A percentile compares a stretch with the other conserved stretches of the same genome.
These are phyloP conservation scores for Przewalskia tangutica DNA, from an alignment of 257 asterid species.

Conservation along the genomic window DNA sequence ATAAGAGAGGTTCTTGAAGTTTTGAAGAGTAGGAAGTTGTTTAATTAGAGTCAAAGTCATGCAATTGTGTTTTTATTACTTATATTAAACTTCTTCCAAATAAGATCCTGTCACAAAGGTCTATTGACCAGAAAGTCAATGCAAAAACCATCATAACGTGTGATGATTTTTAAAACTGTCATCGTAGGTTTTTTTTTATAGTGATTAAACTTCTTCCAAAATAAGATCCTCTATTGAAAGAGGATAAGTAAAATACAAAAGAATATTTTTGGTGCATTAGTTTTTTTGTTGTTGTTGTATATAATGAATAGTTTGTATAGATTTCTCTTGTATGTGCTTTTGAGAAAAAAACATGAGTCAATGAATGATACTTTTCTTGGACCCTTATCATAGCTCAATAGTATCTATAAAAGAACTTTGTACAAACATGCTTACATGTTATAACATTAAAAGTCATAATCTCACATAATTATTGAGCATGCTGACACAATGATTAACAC, in stretches of 20 bases:
- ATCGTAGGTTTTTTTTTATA: too few relatives aligned
- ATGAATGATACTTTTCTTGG: too few relatives aligned
- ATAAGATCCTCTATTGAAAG: neutral
- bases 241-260: neutral
- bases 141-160: too few relatives aligned
- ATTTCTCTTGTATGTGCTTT: neutral
- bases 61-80: neutral
- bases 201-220: neutral
- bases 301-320: neutral
- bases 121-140: too few relatives aligned
- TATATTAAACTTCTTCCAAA: neutral
- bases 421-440: too few relatives aligned
- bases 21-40: neutral
- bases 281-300: too few relatives aligned
- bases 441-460: too few relatives aligned
- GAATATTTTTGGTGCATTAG: neutral
- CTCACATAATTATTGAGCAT: too few relatives aligned
- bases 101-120: too few relatives aligned
- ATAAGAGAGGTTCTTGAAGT: neutral
- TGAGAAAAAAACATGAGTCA: neutral
- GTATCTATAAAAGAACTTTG: too few relatives aligned
- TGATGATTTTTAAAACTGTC: too few relatives aligned
- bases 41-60: neutral
- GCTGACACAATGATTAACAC: too few relatives aligned
- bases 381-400: neutral